Conservation (phyloP, 306 rosid species). For the Adenanthera pavonina region DNA sequence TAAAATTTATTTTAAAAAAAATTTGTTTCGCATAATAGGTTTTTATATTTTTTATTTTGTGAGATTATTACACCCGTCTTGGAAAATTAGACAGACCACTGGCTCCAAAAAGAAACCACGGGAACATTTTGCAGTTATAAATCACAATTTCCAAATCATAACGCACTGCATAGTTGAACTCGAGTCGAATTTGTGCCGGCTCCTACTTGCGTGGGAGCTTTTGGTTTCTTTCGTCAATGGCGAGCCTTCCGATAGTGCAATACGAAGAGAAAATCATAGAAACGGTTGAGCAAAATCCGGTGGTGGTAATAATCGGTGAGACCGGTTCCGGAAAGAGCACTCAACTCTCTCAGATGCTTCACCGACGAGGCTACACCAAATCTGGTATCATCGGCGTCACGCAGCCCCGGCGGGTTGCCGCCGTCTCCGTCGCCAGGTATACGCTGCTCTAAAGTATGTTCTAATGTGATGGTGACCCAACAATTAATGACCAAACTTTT, state of each 20-base stretch:
- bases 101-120: neutral
- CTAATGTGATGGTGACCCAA: neutral
- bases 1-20: too few species aligned
- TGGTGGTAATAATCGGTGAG: constrained; percentile 85
- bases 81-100: too few species aligned
- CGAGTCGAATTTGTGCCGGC: neutral
- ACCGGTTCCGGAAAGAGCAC: constrained; percentile 99
- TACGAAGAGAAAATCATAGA: constrained; percentile 79
- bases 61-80: too few species aligned
- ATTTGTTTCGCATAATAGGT: too few species aligned
- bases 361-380: constrained; percentile 71
- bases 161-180: neutral
- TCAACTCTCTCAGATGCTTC: constrained; percentile 91
- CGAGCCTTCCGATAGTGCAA: constrained; percentile 79
- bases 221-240: constrained; percentile 50
- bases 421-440: constrained; percentile 88
- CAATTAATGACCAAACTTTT: neutral
- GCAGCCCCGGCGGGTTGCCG: constrained; percentile 98
- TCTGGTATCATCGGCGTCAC: constrained; percentile 80
- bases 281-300: constrained; percentile 68
- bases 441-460: neutral
- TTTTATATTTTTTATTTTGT: too few species aligned
- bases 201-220: neutral
- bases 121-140: neutral
- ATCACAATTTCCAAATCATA: neutral